Percentiles rank a stretch among this genome's conserved stretches.
These are phyloP conservation scores for Annulohypoxylon bovei DNA, from an alignment of 495 filamentous ascomycete genomes.

Conservation along the genomic window DNA sequence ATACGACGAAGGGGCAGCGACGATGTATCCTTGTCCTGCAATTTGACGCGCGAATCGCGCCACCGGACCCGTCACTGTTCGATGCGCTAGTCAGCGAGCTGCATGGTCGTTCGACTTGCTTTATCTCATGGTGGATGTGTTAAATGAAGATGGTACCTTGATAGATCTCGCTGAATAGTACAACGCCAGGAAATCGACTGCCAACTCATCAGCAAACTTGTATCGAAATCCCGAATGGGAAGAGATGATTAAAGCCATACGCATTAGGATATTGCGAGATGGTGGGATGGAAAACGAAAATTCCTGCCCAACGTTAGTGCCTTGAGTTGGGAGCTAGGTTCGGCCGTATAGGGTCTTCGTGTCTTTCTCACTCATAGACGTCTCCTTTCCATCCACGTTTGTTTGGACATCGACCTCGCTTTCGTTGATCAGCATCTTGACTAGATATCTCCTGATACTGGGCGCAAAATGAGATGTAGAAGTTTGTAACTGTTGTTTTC, in stretches of 20 bases:
- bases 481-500: slow-evolving; percentile 12
- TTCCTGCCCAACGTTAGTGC: slow-evolving; percentile 63
- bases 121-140: background rate
- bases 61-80: slow-evolving; percentile 88
- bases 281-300: slow-evolving; percentile 88
- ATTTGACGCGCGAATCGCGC: slow-evolving; percentile 92
- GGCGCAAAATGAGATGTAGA: slow-evolving; percentile 2
- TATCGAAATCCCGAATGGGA: background rate
- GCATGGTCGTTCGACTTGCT: slow-evolving; percentile 16
- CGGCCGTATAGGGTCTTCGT: background rate
- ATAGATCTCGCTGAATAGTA: slow-evolving; percentile 95
- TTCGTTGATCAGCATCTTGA: slow-evolving; percentile 59
- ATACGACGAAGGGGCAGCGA: slow-evolving; percentile 88
- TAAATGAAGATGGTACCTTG: slow-evolving; percentile 69
- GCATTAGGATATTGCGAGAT: slow-evolving; percentile 88
- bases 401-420: slow-evolving; percentile 55
- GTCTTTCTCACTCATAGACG: slow-evolving; percentile 59
- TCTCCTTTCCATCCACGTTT: slow-evolving; percentile 56
- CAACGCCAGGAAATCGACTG: slow-evolving; percentile 86
- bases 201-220: slow-evolving; percentile 40
- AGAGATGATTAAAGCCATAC: slow-evolving; percentile 46
- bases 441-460: background rate
- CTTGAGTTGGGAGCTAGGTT: slow-evolving; percentile 15
- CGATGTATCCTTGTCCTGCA: slow-evolving; percentile 92
- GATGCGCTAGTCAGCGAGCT: slow-evolving; percentile 27